Conservation (phyloP, 108 stramenopile genomes). For the Chaetoceros muelleri region DNA sequence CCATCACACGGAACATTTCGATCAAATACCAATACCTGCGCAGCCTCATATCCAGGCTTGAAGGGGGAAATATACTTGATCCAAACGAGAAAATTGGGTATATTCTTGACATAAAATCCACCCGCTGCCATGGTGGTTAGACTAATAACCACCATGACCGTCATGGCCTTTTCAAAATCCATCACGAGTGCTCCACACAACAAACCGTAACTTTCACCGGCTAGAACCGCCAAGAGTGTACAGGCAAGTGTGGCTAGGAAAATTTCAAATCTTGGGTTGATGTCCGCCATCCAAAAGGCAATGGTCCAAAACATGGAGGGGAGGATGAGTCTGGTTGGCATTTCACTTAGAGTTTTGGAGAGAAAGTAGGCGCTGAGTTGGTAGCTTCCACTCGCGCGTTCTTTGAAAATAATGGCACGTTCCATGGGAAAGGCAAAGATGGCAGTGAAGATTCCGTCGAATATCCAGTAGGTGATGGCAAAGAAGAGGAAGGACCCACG, state of each 20-base stretch:
- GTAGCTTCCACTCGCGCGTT: conserved; percentile 48
- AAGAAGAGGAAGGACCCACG: conserved; percentile 50
- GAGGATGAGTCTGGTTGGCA: conserved; percentile 36
- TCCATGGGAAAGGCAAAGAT: conserved; percentile 60
- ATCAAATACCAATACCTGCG: conserved; percentile 44
- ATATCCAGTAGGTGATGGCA: conserved; percentile 67
- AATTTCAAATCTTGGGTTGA: conserved; percentile 25
- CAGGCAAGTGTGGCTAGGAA: conserved; percentile 37
- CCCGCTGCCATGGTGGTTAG: conserved; percentile 47
- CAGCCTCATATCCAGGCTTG: conserved; percentile 52
- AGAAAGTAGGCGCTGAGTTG: conserved; percentile 64
- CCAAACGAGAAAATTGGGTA: conserved; percentile 44
- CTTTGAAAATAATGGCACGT: conserved; percentile 58
- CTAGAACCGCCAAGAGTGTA: conserved; percentile 41
- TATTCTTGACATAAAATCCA: conserved; percentile 56
- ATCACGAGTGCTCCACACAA: conserved; percentile 51
- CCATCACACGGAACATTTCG: conserved; percentile 50
- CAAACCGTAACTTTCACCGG: conserved; percentile 61
- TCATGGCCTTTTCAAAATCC: conserved; percentile 44
- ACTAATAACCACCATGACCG: conserved; percentile 39
- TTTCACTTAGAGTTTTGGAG: conserved; percentile 55
- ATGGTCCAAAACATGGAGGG: conserved; percentile 52
- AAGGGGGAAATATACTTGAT: conserved; percentile 45
- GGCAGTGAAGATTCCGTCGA: conserved; percentile 60
- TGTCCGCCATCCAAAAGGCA: conserved; percentile 58